These are phyloP conservation scores for Porcisia deanei DNA, from an alignment of 208 protist species.

Conservation along the genomic window DNA sequence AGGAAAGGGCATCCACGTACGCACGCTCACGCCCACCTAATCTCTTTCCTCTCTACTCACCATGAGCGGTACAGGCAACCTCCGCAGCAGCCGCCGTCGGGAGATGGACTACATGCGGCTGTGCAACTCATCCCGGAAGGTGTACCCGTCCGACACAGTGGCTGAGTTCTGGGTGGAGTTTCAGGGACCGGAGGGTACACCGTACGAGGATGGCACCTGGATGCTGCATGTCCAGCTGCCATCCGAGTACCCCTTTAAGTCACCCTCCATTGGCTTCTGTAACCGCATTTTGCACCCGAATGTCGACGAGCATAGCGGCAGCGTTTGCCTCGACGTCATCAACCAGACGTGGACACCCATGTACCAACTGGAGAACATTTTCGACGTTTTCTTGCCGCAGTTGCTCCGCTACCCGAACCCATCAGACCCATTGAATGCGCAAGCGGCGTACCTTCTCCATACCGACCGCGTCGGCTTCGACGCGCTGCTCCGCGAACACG, in stretches of 20 bases:
- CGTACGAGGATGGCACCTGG: conserved; percentile 97
- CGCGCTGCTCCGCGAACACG: conserved; percentile 66
- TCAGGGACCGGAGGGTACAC: conserved; percentile 95
- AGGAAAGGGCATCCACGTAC: not conserved
- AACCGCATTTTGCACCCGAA: conserved; percentile 99
- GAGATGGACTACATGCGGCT: conserved; percentile 98
- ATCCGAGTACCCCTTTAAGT: conserved; percentile 98
- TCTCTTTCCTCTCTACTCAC: not conserved
- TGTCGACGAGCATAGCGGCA: conserved; percentile 97
- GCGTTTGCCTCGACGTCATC: conserved; percentile 99
- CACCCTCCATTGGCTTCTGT: conserved; percentile 97
- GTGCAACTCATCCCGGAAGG: conserved; percentile 95
- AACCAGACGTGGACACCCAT: conserved; percentile 99
- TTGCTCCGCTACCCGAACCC: conserved; percentile 98
- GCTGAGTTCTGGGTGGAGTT: conserved; percentile 98
- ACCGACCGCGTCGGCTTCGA: conserved; percentile 86
- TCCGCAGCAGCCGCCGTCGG: conserved; percentile 59
- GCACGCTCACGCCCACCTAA: no score
- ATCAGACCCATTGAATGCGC: conserved; percentile 96
- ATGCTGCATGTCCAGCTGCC: conserved; percentile 97
- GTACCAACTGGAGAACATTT: conserved; percentile 94
- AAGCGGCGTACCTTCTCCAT: conserved; percentile 93
- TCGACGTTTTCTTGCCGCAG: conserved; percentile 98
- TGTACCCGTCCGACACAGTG: conserved; percentile 92
- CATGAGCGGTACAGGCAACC: conserved; percentile 28